Base-by-base conservation (phyloP, 164 flowering plant species). In the Kalanchoe fedtschenkoi region DNA sequence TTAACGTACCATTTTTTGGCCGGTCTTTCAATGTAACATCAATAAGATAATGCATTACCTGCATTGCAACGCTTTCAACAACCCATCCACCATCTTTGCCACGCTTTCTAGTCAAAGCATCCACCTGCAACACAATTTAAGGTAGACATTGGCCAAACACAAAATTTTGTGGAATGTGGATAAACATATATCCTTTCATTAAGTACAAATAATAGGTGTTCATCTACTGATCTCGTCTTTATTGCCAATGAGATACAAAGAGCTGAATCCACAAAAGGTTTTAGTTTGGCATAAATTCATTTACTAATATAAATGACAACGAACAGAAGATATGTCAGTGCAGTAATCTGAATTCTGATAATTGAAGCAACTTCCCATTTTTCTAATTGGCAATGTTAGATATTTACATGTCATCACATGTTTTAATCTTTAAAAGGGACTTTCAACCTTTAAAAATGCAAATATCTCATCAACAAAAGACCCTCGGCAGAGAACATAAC, bases 21-120 rank as follows among this genome's bases (percentile, higher is more conserved):
- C 15, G 39, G 5, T 15, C 11, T 2, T 56, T n/a, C 11, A 11
- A 33, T 19, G 26, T 41, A 6, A 22, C 19, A 22, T 2, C 55
- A 22, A 7, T 14, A 13, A 37, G n/a, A 62, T n/a, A 41, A 51
- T 67, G 59, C 34, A 53, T 63, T 9, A 92, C 97, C 95, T 93
- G 99, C 65, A 74, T 87, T 65, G 88, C 44, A 56, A 88, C 79
- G 58, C 89, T 74, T 70, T 82, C 95, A 68, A 81, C 87, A 19
- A 88, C 97, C 91, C 88, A 75, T 33, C 88, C 90, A 46, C 95
- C 96, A 71, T 90, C 96, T 63, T 66, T 77, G 34, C 96, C 99
- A 38, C 96, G 88, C 63, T 69, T 74, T n/a, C 84, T 87, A 67
- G 96, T 81, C 69, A 93, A 72, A 69, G 97, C 88, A 83, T 93